A percentile compares a stretch with the other conserved stretches of the same genome.
Evolutionary conservation across 2,329 filamentous ascomycete species (phyloP).

Genomic region (Fusarium nisikadoi): DNA sequence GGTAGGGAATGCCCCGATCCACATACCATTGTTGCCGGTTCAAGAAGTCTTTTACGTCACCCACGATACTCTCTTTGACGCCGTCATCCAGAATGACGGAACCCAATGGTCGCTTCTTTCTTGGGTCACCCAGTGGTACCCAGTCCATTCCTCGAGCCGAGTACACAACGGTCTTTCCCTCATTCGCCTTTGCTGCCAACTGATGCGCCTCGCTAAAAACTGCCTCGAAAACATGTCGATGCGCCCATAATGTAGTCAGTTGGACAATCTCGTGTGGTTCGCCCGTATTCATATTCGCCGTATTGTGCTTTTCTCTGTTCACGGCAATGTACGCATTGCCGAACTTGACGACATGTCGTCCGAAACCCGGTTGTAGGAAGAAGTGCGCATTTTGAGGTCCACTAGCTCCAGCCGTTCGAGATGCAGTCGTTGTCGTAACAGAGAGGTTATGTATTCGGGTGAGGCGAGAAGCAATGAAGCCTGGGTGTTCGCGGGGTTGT

Average conservation of each 20-base stretch:
- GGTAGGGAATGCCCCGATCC: constrained; percentile 93
- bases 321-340: constrained; percentile 88
- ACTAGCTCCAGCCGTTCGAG: constrained; percentile 66
- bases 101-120: constrained; percentile 85
- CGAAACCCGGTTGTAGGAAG: constrained; percentile 89
- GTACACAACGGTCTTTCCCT: constrained; percentile 94
- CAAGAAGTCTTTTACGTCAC: constrained; percentile 86
- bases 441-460: constrained; percentile 70
- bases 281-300: constrained; percentile 82
- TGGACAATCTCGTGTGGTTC: constrained; percentile 95
- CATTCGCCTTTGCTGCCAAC: constrained; percentile 80
- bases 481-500: constrained; percentile 74
- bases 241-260: constrained; percentile 88
- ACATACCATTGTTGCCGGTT: constrained; percentile 86
- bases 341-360: constrained; percentile 87
- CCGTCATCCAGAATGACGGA: constrained; percentile 89
- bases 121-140: constrained; percentile 83
- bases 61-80: constrained; percentile 82
- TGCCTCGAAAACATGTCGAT: constrained; percentile 88
- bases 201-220: constrained; percentile 89
- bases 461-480: constrained; percentile 67
- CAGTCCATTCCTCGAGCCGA: constrained; percentile 86
- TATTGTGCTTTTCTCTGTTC: constrained; percentile 84
- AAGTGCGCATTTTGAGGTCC: constrained; percentile 83
- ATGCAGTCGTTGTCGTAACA: constrained; percentile 68